A percentile compares a stretch with the other conserved stretches of the same genome.
phyloP scores from a whole-genome alignment of 129 eudicot genomes.

The Artemisia tridentata region DNA sequence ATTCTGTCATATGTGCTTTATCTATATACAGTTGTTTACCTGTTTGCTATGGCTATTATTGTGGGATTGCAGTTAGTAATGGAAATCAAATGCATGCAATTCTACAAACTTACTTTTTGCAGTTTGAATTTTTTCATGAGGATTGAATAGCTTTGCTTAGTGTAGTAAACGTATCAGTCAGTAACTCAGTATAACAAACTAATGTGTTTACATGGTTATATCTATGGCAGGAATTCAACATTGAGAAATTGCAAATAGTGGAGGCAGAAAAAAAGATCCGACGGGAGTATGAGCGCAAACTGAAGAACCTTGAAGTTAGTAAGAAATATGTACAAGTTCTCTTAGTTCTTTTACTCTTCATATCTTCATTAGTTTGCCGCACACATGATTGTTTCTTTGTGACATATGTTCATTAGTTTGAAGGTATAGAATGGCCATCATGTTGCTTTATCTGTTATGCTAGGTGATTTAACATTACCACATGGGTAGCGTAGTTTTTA shows the following conservation, averaged over 20 bases:
- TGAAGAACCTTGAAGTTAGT: too few relatives aligned
- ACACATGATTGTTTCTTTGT: conserved; percentile 1
- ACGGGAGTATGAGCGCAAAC: too few relatives aligned
- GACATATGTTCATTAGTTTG: neutral
- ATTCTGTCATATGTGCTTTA: too few relatives aligned
- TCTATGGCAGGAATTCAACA: conserved; percentile 64
- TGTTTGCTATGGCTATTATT: conserved; percentile 4
- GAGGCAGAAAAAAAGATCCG: too few relatives aligned
- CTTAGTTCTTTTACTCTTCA: too few relatives aligned
- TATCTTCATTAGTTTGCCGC: neutral
- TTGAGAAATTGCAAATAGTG: conserved; percentile 89
- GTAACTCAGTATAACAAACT: too few relatives aligned
- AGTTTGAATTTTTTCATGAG: too few relatives aligned
- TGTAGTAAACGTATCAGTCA: neutral
- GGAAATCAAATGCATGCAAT: conserved; percentile 5
- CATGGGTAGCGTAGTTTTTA: neutral
- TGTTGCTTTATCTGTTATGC: neutral
- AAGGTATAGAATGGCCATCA: conserved; percentile 13
- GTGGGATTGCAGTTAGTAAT: conserved; percentile 8
- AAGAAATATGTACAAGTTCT: too few relatives aligned
- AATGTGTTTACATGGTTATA: conserved; percentile 3
- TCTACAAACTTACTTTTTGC: too few relatives aligned
- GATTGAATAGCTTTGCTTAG: too few relatives aligned
- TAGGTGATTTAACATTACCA: neutral
- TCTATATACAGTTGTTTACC: too few relatives aligned